Base-by-base conservation (phyloP, 2,329 filamentous ascomycete genomes). In the Orbilia blumenaviensis region DNA sequence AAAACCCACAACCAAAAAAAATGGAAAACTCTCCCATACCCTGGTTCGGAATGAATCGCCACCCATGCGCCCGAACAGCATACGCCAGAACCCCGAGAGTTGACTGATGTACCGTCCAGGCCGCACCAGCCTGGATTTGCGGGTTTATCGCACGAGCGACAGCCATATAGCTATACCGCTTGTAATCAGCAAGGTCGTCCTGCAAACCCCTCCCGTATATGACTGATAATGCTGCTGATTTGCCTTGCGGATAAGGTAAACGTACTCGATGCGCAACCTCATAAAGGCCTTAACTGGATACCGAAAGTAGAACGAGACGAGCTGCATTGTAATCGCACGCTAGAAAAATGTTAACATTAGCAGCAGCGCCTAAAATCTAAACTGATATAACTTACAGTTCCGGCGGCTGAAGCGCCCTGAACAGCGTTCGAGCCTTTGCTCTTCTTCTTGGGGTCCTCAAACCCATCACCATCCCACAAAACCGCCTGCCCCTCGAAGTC, bases 261-360 rank as follows among this genome's bases (percentile, higher is more conserved):
- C 86, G 82, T 93, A 97, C 85, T 97, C 94, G 78, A 97, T 93
- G 72, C 94, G 86, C 0, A 92, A 94, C 77, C 92, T 89, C 84
- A 97, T 96, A 82, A 97, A 97, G 14, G 93, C 92, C 83, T 97
- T 97, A 63, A 93, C 91, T 0, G 94, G 94, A 0, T 93, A 92
- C 68, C 93, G 87, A 82, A 97, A 97, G 84, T 96, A 97, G 80
- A 97, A 97, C 23, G 93, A 90, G 66, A 97, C 88, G 80, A 93
- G 86, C 81, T 96, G 91, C 6, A 92, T 91, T 80, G 91, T 94
- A 78, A 97, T 83, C 27, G 93, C 94, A 52, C 94, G 60, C 38
- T 69, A 44, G 8, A 9, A 4, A 36, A 36, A 4, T 14, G 2
- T 25, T 36, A 3, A 50, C n/a, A 56, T 56, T 10, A 56, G 52